Conservation (phyloP, 106 monocot genomes). For the Chionographis japonica region DNA sequence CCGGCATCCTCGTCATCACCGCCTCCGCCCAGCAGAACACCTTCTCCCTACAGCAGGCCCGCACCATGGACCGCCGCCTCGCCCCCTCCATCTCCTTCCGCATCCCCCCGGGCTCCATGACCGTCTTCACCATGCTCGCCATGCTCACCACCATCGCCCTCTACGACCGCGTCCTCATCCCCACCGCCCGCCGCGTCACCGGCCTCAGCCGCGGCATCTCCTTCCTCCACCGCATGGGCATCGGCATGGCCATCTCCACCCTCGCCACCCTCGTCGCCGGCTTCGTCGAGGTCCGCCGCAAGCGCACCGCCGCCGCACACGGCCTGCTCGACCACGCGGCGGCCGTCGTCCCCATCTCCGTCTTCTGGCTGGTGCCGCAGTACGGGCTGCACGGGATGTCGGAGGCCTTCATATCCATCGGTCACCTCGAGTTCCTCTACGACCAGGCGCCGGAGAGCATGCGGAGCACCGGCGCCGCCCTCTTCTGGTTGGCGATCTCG, state of each 20-base stretch:
- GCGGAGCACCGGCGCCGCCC: constrained; percentile 69
- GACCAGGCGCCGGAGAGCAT: constrained; percentile 95
- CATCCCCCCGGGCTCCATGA: constrained; percentile 84
- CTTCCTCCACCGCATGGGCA: constrained; percentile 67
- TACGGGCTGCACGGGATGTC: constrained; percentile 66
- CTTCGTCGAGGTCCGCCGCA: constrained; percentile 48
- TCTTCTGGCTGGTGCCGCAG: constrained; percentile 87
- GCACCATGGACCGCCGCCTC: constrained; percentile 85
- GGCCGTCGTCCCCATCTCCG: constrained; percentile 32
- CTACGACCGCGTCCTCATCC: constrained; percentile 79
- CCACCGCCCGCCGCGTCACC: constrained; percentile 50
- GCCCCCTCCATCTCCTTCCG: constrained; percentile 40
- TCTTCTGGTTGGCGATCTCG: constrained; percentile 76
- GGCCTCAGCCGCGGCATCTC: constrained; percentile 66
- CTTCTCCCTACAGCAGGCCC: constrained; percentile 81
- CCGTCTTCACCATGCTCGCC: constrained; percentile 63
- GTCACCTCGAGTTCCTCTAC: constrained; percentile 84
- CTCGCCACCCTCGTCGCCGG: constrained; percentile 59
- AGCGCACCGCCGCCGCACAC: constrained; percentile 13
- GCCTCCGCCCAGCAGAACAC: constrained; percentile 66
- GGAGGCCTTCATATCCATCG: constrained; percentile 75
- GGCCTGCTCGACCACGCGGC: constrained; percentile 21
- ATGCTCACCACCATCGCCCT: constrained; percentile 66
- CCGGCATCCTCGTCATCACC: constrained; percentile 75
- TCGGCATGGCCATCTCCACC: constrained; percentile 57